Base-by-base conservation (phyloP, 1,139 yeast species). In the Debaryomycetaceae sp. region DNA sequence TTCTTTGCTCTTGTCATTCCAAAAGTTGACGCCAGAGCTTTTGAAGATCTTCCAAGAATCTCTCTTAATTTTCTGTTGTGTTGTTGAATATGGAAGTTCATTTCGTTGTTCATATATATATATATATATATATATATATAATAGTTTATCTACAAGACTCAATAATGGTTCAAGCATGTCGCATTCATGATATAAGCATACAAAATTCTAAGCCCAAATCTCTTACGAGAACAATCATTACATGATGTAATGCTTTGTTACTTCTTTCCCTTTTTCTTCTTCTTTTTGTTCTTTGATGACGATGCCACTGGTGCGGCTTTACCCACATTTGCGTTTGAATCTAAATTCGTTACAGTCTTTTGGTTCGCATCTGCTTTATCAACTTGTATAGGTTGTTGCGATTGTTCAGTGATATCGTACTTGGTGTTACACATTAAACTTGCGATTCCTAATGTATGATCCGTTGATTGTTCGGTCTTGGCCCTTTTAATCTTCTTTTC, bases 381-480 rank as follows among this genome's bases (percentile, higher is more conserved):
- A 23, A 39, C 39, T 29, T 48, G 31, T 11, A 11, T 29, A 33
- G 37, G 7, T 6, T 34, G 54, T 5, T 43, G 42, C 3, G 43
- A 13, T 9, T 9, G 52, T 3, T 53, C 56, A 9, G 59, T 64
- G 5, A 56, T 60, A 27, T 65, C 72, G 46, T 66, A 72, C 47
- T 68, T 70, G 5, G 60, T 58, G 49, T 72, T 73, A 44, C 69
- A 60, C 77, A 74, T 72, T 39, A 72, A 52, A 49, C 75, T 67
- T 17, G 75, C 67, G 49, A 70, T 61, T 1, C 78, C 79, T 7
- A 63, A 55, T 29, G 58, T 54, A 43, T 68, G 63, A 14, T 49
- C 56, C 37, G 53, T 42, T 45, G 41, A 34, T 6, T 24, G 23
- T 13, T 42, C 48, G 9, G 31, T 14, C 13, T 43, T 39, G 23